Evolutionary conservation across 192 early-diverging fungal species (phyloP).

Genomic region (Podila minutissima): DNA sequence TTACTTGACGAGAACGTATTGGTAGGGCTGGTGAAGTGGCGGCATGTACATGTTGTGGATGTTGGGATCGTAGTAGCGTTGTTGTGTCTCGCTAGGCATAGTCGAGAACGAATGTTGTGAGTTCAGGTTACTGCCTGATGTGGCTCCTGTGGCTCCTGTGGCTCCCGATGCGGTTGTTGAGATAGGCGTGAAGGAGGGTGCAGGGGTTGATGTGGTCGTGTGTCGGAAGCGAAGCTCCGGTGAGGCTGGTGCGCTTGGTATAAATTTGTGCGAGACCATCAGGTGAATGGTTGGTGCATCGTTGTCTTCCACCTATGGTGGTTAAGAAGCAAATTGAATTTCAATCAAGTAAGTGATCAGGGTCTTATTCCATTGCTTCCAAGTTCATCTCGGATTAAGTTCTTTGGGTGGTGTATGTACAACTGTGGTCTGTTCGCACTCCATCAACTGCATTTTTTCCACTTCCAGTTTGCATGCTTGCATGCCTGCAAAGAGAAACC

Average conservation of each 20-base stretch:
- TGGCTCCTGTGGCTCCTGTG: not conserved
- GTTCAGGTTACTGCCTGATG: not conserved
- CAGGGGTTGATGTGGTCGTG: slow-evolving; percentile 2
- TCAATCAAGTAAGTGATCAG: too few relatives aligned
- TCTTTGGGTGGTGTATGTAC: too few relatives aligned
- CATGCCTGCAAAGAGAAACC: not conserved
- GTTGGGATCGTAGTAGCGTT: not conserved
- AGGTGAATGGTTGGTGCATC: slow-evolving; percentile 32
- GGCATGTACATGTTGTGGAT: not conserved
- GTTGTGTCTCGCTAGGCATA: not conserved
- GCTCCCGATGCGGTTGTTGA: not conserved
- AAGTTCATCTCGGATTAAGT: too few relatives aligned
- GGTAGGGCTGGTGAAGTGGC: slow-evolving; percentile 15
- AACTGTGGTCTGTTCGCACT: not conserved
- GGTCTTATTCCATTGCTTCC: too few relatives aligned
- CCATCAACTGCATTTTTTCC: not conserved
- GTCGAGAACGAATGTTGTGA: not conserved
- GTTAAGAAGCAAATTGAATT: not conserved
- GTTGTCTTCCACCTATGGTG: slow-evolving; percentile 24
- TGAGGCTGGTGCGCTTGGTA: slow-evolving; percentile 5
- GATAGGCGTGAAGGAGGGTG: not conserved
- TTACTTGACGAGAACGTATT: slow-evolving; percentile 47
- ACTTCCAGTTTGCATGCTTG: not conserved
- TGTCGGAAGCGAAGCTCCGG: not conserved
- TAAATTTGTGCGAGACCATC: slow-evolving; percentile 24